Percentiles rank a stretch among this genome's conserved stretches.
Conservation (phyloP, 2,329 filamentous ascomycete species). For the Pyricularia sp. region DNA sequence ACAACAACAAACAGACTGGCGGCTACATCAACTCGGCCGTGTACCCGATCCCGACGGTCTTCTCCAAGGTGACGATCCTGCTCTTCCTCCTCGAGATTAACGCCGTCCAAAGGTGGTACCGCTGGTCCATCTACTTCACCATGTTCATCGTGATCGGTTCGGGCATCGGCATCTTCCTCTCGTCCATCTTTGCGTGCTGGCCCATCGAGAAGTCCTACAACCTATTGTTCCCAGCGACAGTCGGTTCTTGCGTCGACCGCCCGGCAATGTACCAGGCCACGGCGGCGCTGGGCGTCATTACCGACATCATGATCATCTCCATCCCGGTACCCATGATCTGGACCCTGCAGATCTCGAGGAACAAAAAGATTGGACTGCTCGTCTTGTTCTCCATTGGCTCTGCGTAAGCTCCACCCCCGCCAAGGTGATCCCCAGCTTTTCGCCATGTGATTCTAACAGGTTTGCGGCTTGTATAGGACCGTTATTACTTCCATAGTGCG, state of each 20-base stretch:
- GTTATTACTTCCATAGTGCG: background rate
- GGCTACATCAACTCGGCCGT: background rate
- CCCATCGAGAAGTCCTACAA: slow-evolving; percentile 9
- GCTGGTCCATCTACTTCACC: slow-evolving; percentile 6
- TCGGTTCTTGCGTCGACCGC: slow-evolving; percentile 9
- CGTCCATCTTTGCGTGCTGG: slow-evolving; percentile 9
- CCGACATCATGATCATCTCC: slow-evolving; percentile 9
- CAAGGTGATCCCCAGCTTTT: no score
- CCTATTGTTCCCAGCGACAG: background rate
- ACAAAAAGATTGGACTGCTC: slow-evolving; percentile 8
- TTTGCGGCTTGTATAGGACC: background rate
- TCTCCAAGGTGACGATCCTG: slow-evolving; percentile 8
- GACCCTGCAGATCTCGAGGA: slow-evolving; percentile 6
- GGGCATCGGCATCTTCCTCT: slow-evolving; percentile 9
- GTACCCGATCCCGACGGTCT: background rate
- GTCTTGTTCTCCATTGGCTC: slow-evolving; percentile 8
- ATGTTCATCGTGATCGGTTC: slow-evolving; percentile 7
- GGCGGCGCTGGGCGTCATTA: slow-evolving; percentile 9
- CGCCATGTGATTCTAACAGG: no score
- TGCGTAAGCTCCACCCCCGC: slow-evolving; percentile 4
- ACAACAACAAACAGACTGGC: background rate
- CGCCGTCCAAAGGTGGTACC: slow-evolving; percentile 6
- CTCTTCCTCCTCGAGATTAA: slow-evolving; percentile 8
- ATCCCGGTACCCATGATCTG: slow-evolving; percentile 8
- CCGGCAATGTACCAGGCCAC: slow-evolving; percentile 10